Conservation (phyloP, 2,329 filamentous ascomycete species). For the Lojkania enalia region DNA sequence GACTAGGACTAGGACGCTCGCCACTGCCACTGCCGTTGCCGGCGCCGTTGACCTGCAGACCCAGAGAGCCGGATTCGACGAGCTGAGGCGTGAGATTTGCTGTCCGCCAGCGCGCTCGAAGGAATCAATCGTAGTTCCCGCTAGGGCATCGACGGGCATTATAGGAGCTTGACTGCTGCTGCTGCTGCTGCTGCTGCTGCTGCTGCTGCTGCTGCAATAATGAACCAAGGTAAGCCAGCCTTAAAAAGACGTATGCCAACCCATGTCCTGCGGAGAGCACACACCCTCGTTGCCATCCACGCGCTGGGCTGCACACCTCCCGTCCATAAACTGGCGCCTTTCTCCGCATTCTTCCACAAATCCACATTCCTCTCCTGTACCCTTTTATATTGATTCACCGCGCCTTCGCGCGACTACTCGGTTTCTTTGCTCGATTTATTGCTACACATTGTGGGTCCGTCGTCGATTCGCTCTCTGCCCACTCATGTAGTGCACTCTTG, state of each 20-base stretch:
- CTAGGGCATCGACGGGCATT: constrained; percentile 23
- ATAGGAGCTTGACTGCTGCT: constrained; percentile 25
- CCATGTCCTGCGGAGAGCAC: constrained; percentile 29
- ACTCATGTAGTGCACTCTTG: constrained; percentile 41
- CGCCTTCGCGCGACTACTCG: constrained; percentile 25
- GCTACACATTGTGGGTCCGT: constrained; percentile 37
- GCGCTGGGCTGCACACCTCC: constrained; percentile 24
- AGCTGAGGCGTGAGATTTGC: constrained; percentile 32
- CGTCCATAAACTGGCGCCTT: constrained; percentile 37
- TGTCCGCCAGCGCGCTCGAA: constrained; percentile 16
- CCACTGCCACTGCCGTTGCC: constrained; percentile 33
- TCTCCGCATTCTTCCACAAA: constrained; percentile 43
- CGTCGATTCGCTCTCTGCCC: constrained; percentile 25
- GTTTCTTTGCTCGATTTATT: constrained; percentile 25
- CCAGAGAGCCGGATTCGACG: constrained; percentile 29
- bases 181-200: constrained; percentile 23
- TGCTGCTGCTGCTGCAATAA: constrained; percentile 31
- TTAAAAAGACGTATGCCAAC: constrained; percentile 27
- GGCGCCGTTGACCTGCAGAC: constrained; percentile 17
- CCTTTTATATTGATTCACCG: constrained; percentile 35
- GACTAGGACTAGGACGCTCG: constrained; percentile 22
- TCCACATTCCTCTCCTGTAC: constrained; percentile 36
- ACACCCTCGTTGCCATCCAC: constrained; percentile 28
- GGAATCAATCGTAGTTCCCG: constrained; percentile 20
- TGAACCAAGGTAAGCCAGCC: constrained; percentile 47